Conservation (phyloP, 345 rosid genomes). For the Populus tremula region DNA sequence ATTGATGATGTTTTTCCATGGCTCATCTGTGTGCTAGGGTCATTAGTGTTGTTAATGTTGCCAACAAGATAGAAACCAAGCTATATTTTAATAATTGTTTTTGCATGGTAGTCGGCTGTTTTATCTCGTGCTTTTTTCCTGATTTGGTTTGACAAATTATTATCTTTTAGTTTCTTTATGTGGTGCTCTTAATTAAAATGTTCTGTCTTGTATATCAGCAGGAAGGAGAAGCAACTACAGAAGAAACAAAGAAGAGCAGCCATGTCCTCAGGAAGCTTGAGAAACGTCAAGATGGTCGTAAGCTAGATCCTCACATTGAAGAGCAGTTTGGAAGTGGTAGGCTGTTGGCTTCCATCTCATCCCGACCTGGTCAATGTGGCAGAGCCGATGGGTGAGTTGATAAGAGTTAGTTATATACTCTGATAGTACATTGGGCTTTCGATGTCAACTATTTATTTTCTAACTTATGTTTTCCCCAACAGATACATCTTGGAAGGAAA, state of each 20-base stretch:
- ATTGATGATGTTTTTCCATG: too few relatives aligned
- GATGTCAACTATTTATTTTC: neutral
- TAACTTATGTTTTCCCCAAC: neutral
- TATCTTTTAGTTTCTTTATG: too few relatives aligned
- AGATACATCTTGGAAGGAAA: constrained; percentile 21
- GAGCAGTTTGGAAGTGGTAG: constrained; percentile 23
- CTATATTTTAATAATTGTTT: neutral
- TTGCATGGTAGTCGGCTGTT: neutral
- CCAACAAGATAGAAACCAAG: neutral
- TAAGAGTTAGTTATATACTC: neutral
- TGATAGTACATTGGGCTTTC: neutral
- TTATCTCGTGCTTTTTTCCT: too few relatives aligned
- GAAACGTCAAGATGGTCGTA: constrained; percentile 14
- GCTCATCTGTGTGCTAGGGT: too few relatives aligned
- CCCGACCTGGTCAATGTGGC: constrained; percentile 27
- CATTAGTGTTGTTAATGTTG: neutral
- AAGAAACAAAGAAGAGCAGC: constrained; percentile 17
- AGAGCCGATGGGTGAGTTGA: constrained; percentile 14
- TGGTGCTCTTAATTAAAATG: neutral
- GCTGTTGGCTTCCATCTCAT: constrained; percentile 22
- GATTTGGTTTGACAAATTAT: too few relatives aligned
- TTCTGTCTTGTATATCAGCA: neutral
- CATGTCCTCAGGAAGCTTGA: constrained; percentile 17
- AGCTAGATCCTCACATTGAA: constrained; percentile 19
- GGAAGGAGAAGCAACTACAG: constrained; percentile 12